Conservation (phyloP, 495 filamentous ascomycete genomes). For the Podospora tetraspora region DNA sequence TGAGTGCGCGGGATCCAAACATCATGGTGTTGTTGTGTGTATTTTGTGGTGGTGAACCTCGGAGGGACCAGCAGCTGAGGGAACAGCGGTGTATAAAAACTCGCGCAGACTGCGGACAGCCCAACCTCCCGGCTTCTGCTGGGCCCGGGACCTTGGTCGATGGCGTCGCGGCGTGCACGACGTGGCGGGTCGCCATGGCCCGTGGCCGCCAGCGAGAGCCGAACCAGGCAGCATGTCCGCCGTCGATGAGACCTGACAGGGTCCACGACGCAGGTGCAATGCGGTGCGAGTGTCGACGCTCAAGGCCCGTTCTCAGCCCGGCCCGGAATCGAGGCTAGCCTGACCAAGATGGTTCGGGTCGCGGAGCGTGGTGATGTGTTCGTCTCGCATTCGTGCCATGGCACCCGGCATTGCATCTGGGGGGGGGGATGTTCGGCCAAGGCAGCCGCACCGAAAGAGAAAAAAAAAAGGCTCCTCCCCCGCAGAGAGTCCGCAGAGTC, state of each 20-base stretch:
- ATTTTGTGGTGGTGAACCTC: neutral
- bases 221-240: neutral
- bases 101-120: neutral
- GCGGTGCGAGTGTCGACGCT: neutral
- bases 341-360: neutral
- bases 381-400: neutral
- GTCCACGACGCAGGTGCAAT: neutral
- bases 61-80: neutral
- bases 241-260: neutral
- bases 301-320: neutral
- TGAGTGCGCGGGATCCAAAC: neutral
- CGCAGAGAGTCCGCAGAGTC: neutral
- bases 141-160: neutral
- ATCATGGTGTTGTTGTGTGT: neutral
- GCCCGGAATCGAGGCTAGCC: neutral
- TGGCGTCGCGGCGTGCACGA: neutral
- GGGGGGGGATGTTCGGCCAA: neutral
- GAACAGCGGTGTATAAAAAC: neutral
- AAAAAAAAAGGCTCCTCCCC: neutral
- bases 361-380: neutral
- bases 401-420: neutral
- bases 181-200: neutral
- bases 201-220: neutral
- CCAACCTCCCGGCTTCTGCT: neutral
- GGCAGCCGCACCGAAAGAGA: neutral